Base-by-base conservation (phyloP, 495 filamentous ascomycete species). In the Aspergillus cavernicola region DNA sequence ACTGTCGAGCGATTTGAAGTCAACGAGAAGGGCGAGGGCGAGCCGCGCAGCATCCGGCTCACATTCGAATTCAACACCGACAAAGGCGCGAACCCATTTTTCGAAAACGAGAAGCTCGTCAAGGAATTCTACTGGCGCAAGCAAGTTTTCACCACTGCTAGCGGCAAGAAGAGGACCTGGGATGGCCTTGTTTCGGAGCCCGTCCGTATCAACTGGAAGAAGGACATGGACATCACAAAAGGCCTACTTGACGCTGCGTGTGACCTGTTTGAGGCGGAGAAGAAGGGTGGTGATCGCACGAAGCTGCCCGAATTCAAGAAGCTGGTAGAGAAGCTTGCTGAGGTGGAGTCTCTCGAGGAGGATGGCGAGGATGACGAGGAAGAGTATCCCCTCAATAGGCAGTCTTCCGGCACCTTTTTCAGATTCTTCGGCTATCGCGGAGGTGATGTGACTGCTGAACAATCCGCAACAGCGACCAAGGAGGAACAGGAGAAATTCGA, bases 91-190 rank as follows among this genome's bases (percentile, higher is more conserved):
- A 96, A 96, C 69, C 79, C 85, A 12, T 84, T 81, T 70, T 92
- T 96, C 64, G 75, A 81, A 56, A 79, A 96, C 67, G 66, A 67
- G 33, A 80, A 84, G 50, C 71, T 97, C 36, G 87, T 89, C 68
- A 97, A 97, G 84, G 86, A 85, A 61, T 92, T 96, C 69, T 91
- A 85, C 82, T 87, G 82, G 73, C 84, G 90, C 56, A 77, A 78
- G 65, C 70, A 72, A 48, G 53, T 68, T 38, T 44, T 60, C 59
- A 65, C 62, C 53, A 67, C 58, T 23, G 22, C 62, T 32, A 63
- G 52, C 55, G 66, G 71, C 33, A 79, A 78, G 60, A 81, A 83
- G 60, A 83, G 81, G 26, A 58, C 57, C 53, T 87, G 81, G 76
- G 69, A 77, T 16, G 89, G 88, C 28, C 76, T 93, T 16, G 88